Base-by-base conservation (phyloP, 2,329 filamentous ascomycete species). In the Aphanoascus verrucosus region DNA sequence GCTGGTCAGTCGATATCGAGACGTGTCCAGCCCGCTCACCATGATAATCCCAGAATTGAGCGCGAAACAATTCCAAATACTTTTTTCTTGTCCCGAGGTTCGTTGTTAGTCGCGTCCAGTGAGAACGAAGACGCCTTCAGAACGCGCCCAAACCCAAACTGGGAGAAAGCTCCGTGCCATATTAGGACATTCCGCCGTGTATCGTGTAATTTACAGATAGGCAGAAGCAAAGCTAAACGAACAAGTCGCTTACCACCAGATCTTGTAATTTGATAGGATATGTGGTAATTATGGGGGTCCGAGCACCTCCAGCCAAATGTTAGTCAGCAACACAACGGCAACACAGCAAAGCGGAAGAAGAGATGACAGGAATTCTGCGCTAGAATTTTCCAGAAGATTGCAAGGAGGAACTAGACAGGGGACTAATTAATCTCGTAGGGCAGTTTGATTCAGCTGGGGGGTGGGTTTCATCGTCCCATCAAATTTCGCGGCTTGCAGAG, bases 351-450 rank as follows among this genome's bases (percentile, higher is more conserved):
- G 14, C 11, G 17, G 11, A 8, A 19, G 49, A 51, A 44, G 19
- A n/a, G 23, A 28, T 7, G 49, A 51, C 43, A 34, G 44, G 14
- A 37, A 34, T 5, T 35, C 32, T 19, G 7, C 19, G 41, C 42
- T 52, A 46, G 50, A 52, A 52, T 34, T 40, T 52, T 52, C 50
- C 40, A 19, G 50, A 52, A 52, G 11, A 52, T 52, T 46, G 42
- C 34, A 40, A 31, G 35, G 41, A 32, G 42, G n/a, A 46, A 42
- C 32, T n/a, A 17, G 19, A 19, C 23, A 7, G 23, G 37, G 12
- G 37, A 11, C 37, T 40, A 17, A 11, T 3, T 40, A 14, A 3
- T 3, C 4, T 14, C 3, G 15, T 14, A 14, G 3, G 9, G 12
- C 9, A 40, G 37, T 17, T 14, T 32, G 48, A 34, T 34, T 34